Evolutionary conservation across 768 basidiomycete genomes (phyloP).

Genomic region (Serpula lacrymans): DNA sequence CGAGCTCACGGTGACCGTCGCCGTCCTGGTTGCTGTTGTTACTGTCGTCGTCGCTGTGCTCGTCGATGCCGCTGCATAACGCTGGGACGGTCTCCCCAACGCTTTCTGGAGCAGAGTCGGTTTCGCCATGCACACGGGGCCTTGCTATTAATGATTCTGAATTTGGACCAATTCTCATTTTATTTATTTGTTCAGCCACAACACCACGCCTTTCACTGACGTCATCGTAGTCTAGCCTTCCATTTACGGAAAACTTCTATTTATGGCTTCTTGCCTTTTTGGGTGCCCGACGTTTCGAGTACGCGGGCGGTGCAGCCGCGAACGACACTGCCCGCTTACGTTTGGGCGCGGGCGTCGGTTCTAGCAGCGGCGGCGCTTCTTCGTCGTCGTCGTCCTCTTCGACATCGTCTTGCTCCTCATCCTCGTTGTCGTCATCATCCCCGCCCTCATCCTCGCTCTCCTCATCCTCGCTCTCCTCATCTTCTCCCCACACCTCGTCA

Average conservation of each 20-base stretch:
- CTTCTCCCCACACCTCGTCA: slow-evolving; percentile 32
- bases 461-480: slow-evolving; percentile 30
- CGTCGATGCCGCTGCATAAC: slow-evolving; percentile 38
- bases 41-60: not conserved
- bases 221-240: too few relatives aligned
- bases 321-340: slow-evolving; percentile 53
- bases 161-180: too few relatives aligned
- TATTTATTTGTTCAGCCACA: too few relatives aligned
- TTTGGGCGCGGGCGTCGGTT: slow-evolving; percentile 28
- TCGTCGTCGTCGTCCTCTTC: slow-evolving; percentile 31
- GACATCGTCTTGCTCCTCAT: slow-evolving; percentile 36
- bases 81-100: slow-evolving; percentile 61
- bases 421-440: slow-evolving; percentile 34
- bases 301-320: slow-evolving; percentile 22
- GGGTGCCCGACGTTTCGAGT: slow-evolving; percentile 12
- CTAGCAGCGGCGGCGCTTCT: slow-evolving; percentile 25
- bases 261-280: not conserved
- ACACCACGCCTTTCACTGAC: too few relatives aligned
- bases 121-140: slow-evolving; percentile 56
- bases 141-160: too few relatives aligned
- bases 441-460: slow-evolving; percentile 27
- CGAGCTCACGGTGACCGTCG: too few relatives aligned
- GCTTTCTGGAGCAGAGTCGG: slow-evolving; percentile 59
- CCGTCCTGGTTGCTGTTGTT: not conserved
- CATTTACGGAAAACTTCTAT: too few relatives aligned